Conservation (phyloP, 345 rosid genomes). For the Camelina laxa region DNA sequence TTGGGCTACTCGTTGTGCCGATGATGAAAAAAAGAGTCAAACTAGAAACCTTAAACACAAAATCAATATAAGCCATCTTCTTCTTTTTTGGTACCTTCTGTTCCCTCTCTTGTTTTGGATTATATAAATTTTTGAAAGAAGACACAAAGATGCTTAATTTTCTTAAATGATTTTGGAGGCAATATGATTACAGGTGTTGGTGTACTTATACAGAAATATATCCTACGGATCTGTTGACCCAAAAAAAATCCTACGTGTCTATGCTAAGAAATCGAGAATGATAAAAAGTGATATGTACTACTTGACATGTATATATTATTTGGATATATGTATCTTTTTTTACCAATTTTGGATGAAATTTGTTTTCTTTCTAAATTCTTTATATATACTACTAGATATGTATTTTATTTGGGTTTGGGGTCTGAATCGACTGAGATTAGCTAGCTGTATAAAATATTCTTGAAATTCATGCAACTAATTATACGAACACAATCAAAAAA, state of each 20-base stretch:
- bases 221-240: no score
- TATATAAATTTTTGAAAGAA: not conserved
- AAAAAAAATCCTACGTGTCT: no score
- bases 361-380: not conserved
- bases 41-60: not conserved
- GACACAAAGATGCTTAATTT: not conserved
- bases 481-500: no score
- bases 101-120: not conserved
- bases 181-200: not conserved
- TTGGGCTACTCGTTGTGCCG: not conserved
- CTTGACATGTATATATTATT: no score
- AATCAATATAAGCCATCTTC: not conserved
- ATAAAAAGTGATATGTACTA: not conserved
- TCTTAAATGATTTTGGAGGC: not conserved
- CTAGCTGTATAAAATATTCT: no score
- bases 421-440: no score
- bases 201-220: not conserved
- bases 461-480: no score
- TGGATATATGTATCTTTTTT: no score
- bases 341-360: constrained; percentile 22
- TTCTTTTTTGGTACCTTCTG: not conserved
- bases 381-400: not conserved
- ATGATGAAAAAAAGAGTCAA: not conserved
- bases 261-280: not conserved
- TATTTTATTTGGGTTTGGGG: no score